phyloP scores from a whole-genome alignment of 352 stramenopile genomes.

The Lagenidium sp. region DNA sequence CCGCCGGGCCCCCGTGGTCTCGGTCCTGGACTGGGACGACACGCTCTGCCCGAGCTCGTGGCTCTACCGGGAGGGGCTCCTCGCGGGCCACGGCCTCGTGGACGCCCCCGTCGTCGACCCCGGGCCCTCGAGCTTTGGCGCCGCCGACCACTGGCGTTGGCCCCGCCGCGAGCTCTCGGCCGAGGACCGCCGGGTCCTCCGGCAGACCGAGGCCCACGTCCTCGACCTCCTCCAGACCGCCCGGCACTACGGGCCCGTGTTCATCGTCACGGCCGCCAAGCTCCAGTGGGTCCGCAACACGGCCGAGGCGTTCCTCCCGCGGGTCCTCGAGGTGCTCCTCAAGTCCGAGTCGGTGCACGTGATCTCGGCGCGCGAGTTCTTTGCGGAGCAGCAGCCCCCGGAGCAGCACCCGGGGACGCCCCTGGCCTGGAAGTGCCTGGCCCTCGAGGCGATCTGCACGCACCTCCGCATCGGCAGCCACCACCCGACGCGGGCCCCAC shows the following conservation, averaged over 20 bases:
- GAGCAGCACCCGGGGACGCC: constrained; percentile 12
- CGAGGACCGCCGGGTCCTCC: constrained; percentile 11
- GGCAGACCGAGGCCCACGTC: constrained; percentile 27
- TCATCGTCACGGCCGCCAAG: constrained; percentile 56
- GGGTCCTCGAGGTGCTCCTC: constrained; percentile 25
- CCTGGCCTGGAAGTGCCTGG: constrained; percentile 39
- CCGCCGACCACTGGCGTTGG: background rate
- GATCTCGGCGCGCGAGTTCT: constrained; percentile 53
- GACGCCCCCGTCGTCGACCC: constrained; percentile 14
- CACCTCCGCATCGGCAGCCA: constrained; percentile 39
- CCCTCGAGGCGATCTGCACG: constrained; percentile 37
- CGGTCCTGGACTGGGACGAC: constrained; percentile 61
- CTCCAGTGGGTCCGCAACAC: constrained; percentile 38
- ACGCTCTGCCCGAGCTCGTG: constrained; percentile 54
- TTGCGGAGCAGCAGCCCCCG: constrained; percentile 23
- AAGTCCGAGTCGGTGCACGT: constrained; percentile 30
- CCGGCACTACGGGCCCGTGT: constrained; percentile 32
- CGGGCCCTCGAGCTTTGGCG: constrained; percentile 4
- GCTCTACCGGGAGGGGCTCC: constrained; percentile 31
- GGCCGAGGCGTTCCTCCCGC: constrained; percentile 32
- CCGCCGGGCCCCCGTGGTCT: constrained; percentile 19
- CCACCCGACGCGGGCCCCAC: constrained; percentile 5
- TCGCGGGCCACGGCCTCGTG: constrained; percentile 30
- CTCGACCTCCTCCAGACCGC: constrained; percentile 30
- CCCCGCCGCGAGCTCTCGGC: constrained; percentile 14